phyloP scores from a whole-genome alignment of 2,329 filamentous ascomycete genomes.

The Aureobasidium musti region DNA sequence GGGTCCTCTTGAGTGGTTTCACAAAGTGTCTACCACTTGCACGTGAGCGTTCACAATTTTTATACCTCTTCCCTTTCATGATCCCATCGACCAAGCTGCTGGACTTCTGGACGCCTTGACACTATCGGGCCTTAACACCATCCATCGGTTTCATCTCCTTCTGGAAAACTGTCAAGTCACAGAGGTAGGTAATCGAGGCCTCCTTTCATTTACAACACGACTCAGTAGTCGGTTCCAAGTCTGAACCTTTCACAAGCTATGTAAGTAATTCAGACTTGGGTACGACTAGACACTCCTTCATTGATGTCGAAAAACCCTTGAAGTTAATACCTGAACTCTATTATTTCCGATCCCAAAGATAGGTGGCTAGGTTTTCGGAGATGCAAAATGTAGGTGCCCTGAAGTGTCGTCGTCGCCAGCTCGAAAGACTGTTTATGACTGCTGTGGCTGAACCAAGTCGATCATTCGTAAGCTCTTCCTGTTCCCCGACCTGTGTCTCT shows the following conservation, averaged over 20 bases:
- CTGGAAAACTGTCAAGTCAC: slow-evolving; percentile 1
- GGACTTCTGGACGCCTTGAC: not conserved
- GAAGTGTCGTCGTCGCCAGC: not conserved
- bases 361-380: no score
- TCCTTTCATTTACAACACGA: not conserved
- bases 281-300: not conserved
- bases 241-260: no score
- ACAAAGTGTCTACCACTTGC: not conserved
- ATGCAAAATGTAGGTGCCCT: not conserved
- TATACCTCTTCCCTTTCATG: not conserved
- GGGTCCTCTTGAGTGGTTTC: no score
- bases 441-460: slow-evolving; percentile 8
- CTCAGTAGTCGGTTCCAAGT: no score
- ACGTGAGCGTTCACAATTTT: not conserved
- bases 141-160: slow-evolving; percentile 2
- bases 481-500: slow-evolving; percentile 1
- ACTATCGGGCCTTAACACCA: no score
- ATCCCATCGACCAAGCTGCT: slow-evolving; percentile 1
- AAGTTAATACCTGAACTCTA: not conserved
- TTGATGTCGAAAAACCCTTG: not conserved
- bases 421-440: slow-evolving; percentile 1
- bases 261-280: not conserved
- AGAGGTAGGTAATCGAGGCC: not conserved
- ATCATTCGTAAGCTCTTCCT: slow-evolving; percentile 23
- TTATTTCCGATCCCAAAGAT: not conserved